Percentiles rank a stretch among this genome's conserved stretches.
Evolutionary conservation across 2,329 filamentous ascomycete genomes (phyloP).

Genomic region (Aspergillus novofumigatus): DNA sequence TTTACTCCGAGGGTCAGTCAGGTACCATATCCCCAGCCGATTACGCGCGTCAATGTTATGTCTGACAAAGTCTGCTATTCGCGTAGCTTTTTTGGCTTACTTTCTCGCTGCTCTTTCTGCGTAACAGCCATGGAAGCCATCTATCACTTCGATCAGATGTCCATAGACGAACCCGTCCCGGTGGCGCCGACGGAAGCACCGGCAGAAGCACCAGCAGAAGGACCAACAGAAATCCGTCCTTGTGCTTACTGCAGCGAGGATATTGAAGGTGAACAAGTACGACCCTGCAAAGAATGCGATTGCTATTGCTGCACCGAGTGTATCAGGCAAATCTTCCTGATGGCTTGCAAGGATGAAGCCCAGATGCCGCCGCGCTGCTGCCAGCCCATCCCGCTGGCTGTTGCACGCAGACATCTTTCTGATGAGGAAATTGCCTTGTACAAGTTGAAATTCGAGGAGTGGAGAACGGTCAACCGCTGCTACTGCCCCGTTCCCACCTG

Average conservation of each 20-base stretch:
- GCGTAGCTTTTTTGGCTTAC: background rate
- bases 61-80: background rate
- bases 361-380: conserved; percentile 48
- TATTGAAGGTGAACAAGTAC: background rate
- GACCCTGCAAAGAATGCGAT: conserved; percentile 2
- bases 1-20: background rate
- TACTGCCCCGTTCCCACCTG: conserved; percentile 49
- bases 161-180: background rate
- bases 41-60: background rate
- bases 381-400: conserved; percentile 39
- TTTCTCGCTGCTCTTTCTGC: background rate
- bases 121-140: background rate
- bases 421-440: conserved; percentile 35
- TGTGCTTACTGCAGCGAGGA: background rate
- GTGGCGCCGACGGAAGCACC: background rate
- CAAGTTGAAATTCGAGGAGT: conserved; percentile 46
- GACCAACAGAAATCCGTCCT: background rate
- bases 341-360: conserved; percentile 35
- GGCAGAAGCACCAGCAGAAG: background rate
- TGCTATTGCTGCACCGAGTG: conserved; percentile 6
- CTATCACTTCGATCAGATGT: background rate
- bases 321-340: conserved; percentile 35
- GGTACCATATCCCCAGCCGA: background rate
- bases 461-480: conserved; percentile 41
- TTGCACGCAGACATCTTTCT: conserved; percentile 33